Evolutionary conservation across 176 grass and related monocot species (phyloP).

Genomic region (Ensete ventricosum): DNA sequence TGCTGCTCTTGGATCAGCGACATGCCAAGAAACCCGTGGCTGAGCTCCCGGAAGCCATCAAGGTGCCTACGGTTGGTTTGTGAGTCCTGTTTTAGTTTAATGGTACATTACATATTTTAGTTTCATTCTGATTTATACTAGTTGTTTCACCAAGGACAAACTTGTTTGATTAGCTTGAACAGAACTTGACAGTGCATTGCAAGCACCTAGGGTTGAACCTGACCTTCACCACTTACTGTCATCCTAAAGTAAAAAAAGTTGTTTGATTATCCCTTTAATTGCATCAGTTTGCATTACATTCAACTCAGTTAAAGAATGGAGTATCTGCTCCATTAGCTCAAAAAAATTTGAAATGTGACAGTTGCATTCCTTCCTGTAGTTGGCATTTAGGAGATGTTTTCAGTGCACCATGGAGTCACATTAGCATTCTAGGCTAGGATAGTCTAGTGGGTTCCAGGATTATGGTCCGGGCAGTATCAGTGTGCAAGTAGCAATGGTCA

Average conservation of each 20-base stretch:
- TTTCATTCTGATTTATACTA: neutral
- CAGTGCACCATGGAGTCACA: neutral
- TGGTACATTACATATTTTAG: neutral
- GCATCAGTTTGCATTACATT: neutral
- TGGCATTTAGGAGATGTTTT: neutral
- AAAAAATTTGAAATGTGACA: neutral
- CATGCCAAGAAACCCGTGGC: constrained; percentile 33
- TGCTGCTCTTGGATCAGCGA: constrained; percentile 70
- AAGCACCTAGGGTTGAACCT: too few relatives aligned
- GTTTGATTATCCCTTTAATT: neutral
- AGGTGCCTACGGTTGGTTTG: constrained; percentile 40
- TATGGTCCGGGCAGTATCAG: too few relatives aligned
- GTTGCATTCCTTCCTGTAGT: neutral
- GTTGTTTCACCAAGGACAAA: too few relatives aligned
- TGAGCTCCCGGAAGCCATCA: constrained; percentile 62
- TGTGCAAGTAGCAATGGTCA: too few relatives aligned
- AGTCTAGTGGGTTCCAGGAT: too few relatives aligned
- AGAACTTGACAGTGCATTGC: too few relatives aligned
- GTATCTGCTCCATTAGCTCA: neutral
- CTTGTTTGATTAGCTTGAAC: too few relatives aligned
- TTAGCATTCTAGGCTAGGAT: neutral
- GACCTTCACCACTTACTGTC: too few relatives aligned
- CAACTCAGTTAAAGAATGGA: neutral
- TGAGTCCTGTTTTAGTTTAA: neutral
- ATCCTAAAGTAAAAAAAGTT: too few relatives aligned